These are phyloP conservation scores for Aspergillus nidulans DNA, from an alignment of 495 filamentous ascomycete species.

Conservation along the genomic window DNA sequence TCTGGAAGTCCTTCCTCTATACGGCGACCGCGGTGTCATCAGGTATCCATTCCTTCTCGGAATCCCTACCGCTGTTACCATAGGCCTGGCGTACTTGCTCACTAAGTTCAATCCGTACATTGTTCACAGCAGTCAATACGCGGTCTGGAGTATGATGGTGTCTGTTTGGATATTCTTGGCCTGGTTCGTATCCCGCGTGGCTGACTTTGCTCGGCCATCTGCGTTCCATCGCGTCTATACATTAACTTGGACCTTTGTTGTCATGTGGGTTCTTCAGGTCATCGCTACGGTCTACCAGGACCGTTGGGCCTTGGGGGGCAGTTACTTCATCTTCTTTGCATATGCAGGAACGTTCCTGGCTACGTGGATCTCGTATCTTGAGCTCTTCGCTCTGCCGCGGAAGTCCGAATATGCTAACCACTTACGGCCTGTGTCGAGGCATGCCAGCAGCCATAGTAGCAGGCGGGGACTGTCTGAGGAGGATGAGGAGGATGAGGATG, in stretches of 20 bases:
- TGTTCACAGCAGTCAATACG: constrained; percentile 78
- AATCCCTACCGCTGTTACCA: constrained; percentile 60
- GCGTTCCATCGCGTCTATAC: constrained; percentile 80
- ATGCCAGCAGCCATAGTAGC: constrained; percentile 41
- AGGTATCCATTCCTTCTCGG: constrained; percentile 74
- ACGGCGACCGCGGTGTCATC: constrained; percentile 77
- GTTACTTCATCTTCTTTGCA: constrained; percentile 80
- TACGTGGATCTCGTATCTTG: constrained; percentile 65
- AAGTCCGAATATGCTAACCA: constrained; percentile 58
- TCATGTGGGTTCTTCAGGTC: constrained; percentile 70
- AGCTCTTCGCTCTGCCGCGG: constrained; percentile 72
- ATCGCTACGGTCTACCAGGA: constrained; percentile 69
- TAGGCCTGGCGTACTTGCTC: constrained; percentile 73
- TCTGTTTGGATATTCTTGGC: constrained; percentile 72
- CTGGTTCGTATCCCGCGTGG: constrained; percentile 81
- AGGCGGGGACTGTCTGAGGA: constrained; percentile 31
- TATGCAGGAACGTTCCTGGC: constrained; percentile 71
- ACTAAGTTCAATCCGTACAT: constrained; percentile 82
- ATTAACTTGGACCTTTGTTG: constrained; percentile 74
- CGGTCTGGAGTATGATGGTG: constrained; percentile 83
- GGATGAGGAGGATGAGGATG: constrained; percentile 42
- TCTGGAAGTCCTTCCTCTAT: constrained; percentile 58
- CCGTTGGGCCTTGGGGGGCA: constrained; percentile 63
- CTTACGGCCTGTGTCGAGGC: constrained; percentile 28
- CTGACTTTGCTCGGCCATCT: constrained; percentile 77